A percentile compares a stretch with the other conserved stretches of the same genome.
Conservation (phyloP, 495 filamentous ascomycete species). For the Trichoderma virens region DNA sequence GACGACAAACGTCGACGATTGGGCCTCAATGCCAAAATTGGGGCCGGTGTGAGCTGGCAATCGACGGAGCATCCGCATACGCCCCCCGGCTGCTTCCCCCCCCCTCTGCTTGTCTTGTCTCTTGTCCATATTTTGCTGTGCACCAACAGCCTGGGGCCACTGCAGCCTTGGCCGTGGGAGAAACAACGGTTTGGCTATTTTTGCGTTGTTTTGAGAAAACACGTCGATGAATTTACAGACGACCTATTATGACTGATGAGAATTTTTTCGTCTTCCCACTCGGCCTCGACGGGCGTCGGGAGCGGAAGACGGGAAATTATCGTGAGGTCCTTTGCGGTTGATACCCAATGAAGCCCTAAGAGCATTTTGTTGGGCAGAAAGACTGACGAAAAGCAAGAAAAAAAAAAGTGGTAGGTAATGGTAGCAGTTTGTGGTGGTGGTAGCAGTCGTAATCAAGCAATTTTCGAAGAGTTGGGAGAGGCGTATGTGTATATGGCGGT, state of each 20-base stretch:
- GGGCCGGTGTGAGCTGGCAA: neutral
- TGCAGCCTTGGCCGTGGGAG: no score
- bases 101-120: neutral
- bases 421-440: neutral
- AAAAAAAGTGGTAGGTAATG: neutral
- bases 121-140: no score
- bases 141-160: no score
- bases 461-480: neutral
- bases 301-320: neutral
- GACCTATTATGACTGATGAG: no score
- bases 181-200: no score
- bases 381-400: neutral
- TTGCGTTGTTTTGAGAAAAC: no score
- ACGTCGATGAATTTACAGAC: no score
- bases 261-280: no score
- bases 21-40: neutral
- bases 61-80: conserved; percentile 4
- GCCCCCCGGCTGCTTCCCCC: neutral
- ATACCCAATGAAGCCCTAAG: neutral
- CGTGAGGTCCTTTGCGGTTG: neutral
- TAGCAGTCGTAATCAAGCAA: neutral
- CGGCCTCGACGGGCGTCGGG: neutral
- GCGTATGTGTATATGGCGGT: neutral
- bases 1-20: conserved; percentile 2
- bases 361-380: neutral